Conservation (phyloP, 768 basidiomycete species). For the Tricholoma bakamatsutake region DNA sequence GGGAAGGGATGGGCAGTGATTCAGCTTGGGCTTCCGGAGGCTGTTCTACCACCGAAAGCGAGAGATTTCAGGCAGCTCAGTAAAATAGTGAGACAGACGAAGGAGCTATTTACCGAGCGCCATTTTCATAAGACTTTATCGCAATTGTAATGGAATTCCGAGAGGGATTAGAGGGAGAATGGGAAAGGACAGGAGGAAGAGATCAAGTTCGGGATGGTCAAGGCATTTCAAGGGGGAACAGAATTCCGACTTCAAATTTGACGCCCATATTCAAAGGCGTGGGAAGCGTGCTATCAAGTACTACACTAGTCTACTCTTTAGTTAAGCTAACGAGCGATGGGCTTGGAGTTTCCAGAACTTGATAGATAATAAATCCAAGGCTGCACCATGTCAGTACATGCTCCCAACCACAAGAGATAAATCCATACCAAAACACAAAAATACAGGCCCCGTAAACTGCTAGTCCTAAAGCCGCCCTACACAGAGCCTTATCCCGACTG, state of each 20-base stretch:
- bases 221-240: conserved; percentile 22
- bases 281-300: conserved; percentile 28
- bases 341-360: conserved; percentile 36
- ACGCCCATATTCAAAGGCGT: conserved; percentile 22
- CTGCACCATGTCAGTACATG: conserved; percentile 32
- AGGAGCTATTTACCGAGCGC: conserved; percentile 17
- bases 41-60: conserved; percentile 8
- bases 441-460: conserved; percentile 71
- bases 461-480: conserved; percentile 60
- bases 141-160: not conserved
- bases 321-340: conserved; percentile 9
- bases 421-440: conserved; percentile 81
- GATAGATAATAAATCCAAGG: conserved; percentile 75
- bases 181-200: conserved; percentile 3
- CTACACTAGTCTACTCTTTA: conserved; percentile 1
- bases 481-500: conserved; percentile 39
- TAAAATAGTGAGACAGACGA: conserved; percentile 5
- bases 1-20: not conserved
- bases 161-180: not conserved
- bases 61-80: conserved; percentile 6
- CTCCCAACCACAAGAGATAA: not conserved
- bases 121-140: conserved; percentile 10
- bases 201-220: conserved; percentile 11
- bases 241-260: conserved; percentile 5
- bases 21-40: conserved; percentile 1